These are phyloP conservation scores for Colletotrichum gigasporum DNA, from an alignment of 2,329 filamentous ascomycete species.

Conservation along the genomic window DNA sequence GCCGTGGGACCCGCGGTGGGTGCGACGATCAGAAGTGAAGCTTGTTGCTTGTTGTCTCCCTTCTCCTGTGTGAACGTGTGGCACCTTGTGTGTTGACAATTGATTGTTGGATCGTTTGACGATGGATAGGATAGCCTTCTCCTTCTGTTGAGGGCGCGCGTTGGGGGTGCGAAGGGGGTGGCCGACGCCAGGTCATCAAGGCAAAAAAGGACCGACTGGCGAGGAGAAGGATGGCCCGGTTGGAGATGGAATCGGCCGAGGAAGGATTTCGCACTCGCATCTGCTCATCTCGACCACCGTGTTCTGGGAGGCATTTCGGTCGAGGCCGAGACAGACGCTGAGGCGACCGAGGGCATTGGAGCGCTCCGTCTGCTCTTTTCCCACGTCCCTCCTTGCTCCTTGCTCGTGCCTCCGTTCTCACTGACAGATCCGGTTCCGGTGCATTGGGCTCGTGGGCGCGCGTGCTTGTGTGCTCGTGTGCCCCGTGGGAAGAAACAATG, in stretches of 20 bases:
- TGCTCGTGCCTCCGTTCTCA: conserved; percentile 3
- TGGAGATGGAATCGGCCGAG: not conserved
- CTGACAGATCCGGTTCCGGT: conserved; percentile 20
- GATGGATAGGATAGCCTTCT: conserved; percentile 9
- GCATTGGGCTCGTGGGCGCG: conserved; percentile 7
- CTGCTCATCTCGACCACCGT: not conserved
- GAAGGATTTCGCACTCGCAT: conserved; percentile 21
- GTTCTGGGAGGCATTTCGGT: not conserved
- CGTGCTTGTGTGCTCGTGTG: not conserved
- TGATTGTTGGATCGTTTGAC: not conserved
- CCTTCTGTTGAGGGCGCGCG: conserved; percentile 15
- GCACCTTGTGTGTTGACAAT: not conserved
- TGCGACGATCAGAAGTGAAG: conserved; percentile 11
- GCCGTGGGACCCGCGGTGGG: not conserved
- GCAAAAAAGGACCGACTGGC: too few species aligned
- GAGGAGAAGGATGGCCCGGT: not conserved
- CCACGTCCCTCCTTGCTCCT: not conserved
- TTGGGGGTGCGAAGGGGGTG: not conserved
- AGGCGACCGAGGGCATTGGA: not conserved
- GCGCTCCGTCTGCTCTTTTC: conserved; percentile 12
- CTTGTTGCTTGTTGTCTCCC: not conserved
- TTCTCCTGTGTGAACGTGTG: not conserved
- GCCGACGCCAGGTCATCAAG: too few species aligned
- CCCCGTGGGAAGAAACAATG: conserved; percentile 17
- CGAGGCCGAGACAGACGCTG: not conserved